Evolutionary conservation across 176 grass and related monocot species (phyloP).

Genomic region (Raddia distichophylla): DNA sequence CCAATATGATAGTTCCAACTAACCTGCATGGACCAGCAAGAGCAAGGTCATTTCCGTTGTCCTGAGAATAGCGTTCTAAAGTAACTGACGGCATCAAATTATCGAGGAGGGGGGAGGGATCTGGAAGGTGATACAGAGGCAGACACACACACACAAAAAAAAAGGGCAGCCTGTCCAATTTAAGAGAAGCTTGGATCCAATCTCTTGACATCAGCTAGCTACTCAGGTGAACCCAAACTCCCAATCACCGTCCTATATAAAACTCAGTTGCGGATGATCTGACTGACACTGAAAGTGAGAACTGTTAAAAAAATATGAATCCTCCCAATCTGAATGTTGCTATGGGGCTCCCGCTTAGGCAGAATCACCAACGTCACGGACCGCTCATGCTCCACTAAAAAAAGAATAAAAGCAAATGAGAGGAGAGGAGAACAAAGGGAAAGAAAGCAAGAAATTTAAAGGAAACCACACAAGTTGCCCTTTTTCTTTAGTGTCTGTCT

Average conservation of each 20-base stretch:
- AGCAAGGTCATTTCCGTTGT: neutral
- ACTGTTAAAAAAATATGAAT: neutral
- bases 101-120: neutral
- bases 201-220: conserved; percentile 32
- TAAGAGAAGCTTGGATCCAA: conserved; percentile 6
- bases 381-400: conserved; percentile 37
- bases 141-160: neutral
- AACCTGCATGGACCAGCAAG: neutral
- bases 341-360: neutral
- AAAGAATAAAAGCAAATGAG: conserved; percentile 15
- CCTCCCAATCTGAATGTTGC: conserved; percentile 13
- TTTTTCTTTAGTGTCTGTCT: conserved; percentile 41
- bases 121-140: neutral
- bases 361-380: conserved; percentile 41
- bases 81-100: neutral
- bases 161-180: conserved; percentile 16
- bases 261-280: conserved; percentile 43
- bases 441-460: neutral
- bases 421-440: neutral
- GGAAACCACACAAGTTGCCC: neutral
- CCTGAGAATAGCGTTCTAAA: neutral
- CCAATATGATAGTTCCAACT: conserved; percentile 6
- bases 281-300: conserved; percentile 41
- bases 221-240: conserved; percentile 35
- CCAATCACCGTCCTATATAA: conserved; percentile 12